Base-by-base conservation (phyloP, 495 filamentous ascomycete genomes). In the Penicillium atrosanguineum region DNA sequence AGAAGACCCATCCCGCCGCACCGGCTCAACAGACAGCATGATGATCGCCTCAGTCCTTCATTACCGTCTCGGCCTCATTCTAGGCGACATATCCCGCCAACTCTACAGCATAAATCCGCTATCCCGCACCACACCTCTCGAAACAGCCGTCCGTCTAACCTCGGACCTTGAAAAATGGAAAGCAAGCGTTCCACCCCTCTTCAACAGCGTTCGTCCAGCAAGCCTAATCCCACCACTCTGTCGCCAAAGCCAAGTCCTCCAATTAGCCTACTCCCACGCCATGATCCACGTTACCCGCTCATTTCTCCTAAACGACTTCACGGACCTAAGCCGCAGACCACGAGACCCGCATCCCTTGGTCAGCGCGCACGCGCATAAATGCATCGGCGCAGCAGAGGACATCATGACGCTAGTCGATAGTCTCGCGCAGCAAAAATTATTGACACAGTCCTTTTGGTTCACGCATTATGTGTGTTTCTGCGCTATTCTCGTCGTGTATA, bases 231-330 rank as follows among this genome's bases (percentile, higher is more conserved):
- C 71, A 21, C 67, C 79, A n/a, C 78, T 80, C 28, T 76, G 76
- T 23, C 64, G 80, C 16, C 82, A 85, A 61, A 76, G 73, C 26
- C 74, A 73, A 37, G 73, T 83, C n/a, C 64, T 85, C 12, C 71
- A 72, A 45, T 63, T 84, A 19, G 74, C 81, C 12, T 76, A 79
- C 52, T 70, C 68, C 6, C 80, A 84, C 50, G 78, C 79, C 4
- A 70, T 76, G 48, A 83, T 85, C 31, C 74, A 84, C 29, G 66
- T 77, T 8, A 78, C 72, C n/a, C 74, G 83, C n/a, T 79, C 78
- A 38, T 79, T 83, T 25, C 68, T 85, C 23, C 62, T 83, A 9
- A 75, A 71, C 46, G 76, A 79, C 49, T 80, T 79, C 49, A 73
- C 76, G 19, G 69, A 79, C 51, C 61, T 76, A 16, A 70, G 66